phyloP scores from a whole-genome alignment of 1,139 yeast genomes.

The Meyerozyma athensensis region DNA sequence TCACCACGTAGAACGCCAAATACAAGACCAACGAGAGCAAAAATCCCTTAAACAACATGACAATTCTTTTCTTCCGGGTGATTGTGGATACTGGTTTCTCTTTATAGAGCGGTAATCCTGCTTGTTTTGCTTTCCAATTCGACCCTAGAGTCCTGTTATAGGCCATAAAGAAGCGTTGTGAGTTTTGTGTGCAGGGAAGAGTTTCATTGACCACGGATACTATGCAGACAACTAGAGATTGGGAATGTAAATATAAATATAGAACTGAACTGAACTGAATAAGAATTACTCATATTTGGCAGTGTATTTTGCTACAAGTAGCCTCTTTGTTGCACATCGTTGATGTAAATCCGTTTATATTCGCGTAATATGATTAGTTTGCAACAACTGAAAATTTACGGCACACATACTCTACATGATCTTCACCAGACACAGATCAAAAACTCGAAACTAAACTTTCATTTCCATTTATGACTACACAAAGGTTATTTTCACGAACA shows the following conservation, averaged over 20 bases:
- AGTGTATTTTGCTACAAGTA: too few relatives aligned
- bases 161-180: not conserved
- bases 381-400: too few relatives aligned
- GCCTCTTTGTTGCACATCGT: too few relatives aligned
- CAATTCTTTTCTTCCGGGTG: slow-evolving; percentile 7
- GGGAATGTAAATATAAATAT: not conserved
- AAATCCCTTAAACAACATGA: slow-evolving; percentile 43
- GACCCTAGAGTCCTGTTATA: not conserved
- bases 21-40: slow-evolving; percentile 36
- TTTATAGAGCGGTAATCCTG: slow-evolving; percentile 33
- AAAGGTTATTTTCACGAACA: too few relatives aligned
- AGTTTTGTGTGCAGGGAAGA: slow-evolving; percentile 1
- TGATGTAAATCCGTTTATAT: too few relatives aligned
- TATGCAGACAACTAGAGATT: not conserved
- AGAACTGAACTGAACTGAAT: too few relatives aligned
- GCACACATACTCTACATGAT: too few relatives aligned
- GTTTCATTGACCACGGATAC: not conserved
- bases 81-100: slow-evolving; percentile 24
- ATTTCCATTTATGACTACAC: too few relatives aligned
- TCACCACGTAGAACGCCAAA: slow-evolving; percentile 24
- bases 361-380: too few relatives aligned
- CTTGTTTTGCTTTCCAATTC: slow-evolving; percentile 3
- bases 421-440: too few relatives aligned
- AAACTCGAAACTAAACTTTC: too few relatives aligned
- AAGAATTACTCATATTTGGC: too few relatives aligned